Evolutionary conservation across 352 stramenopile species (phyloP), one percentile per base, ranked within the genome.

Genomic region (Phytophthora fragariae): DNA sequence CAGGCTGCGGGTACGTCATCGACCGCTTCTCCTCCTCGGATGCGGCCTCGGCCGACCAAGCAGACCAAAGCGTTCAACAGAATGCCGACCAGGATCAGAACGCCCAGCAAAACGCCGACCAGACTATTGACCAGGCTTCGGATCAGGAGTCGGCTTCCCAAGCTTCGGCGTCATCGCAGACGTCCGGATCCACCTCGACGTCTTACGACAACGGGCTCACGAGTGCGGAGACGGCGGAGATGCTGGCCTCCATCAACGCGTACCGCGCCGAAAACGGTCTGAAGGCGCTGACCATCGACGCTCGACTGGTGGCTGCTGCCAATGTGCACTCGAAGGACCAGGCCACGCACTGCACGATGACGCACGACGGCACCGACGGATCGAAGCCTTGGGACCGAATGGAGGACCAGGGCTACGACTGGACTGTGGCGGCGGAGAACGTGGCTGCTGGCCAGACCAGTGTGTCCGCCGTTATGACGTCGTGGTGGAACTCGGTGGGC

Each of bases 401-500:
- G 35, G 52, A 71, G 11, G 59, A 35, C 3, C 62, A 80, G 9
- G 77, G 77, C 14, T 90, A 84, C 67, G 53, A 78, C 29, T 89
- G 82, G 82, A 65, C 31, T 5, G 61, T 73, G 10, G 65, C 73
- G 24, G 78, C 73, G 1, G 83, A 91, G 69, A 91, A 91, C 59
- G 80, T 91, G n/a, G 81, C 81, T 44, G 80, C 81, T 0, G 83
- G 83, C 0, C 82, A 86, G 49, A 52, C 58, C 11, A 73, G 61
- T 9, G 78, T 91, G 1, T 57, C 72, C 8, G 50, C 57, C 19
- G 81, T 88, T 24, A 91, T 89, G 79, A 81, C 41, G 0, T 80
- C 77, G 8, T 89, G 80, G 82, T 84, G 80, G 80, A 86, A 88
- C 49, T 90, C 83, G 52, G n/a, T 53, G 1, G 79, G 79, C 0